These are phyloP conservation scores for Linnemannia schmuckeri DNA, from an alignment of 192 early-diverging fungal species.

Conservation along the genomic window DNA sequence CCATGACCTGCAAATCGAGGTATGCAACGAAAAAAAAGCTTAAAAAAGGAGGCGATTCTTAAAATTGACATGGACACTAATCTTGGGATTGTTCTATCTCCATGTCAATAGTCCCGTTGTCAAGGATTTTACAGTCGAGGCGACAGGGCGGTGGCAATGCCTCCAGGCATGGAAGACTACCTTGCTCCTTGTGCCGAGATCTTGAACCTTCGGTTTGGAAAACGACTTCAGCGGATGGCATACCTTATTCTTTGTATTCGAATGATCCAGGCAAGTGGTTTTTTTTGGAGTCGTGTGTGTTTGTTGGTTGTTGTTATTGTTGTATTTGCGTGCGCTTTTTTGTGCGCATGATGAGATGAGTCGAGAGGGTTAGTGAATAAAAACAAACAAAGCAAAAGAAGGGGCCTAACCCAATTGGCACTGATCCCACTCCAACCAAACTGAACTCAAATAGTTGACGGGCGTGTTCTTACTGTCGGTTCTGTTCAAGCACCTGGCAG, in stretches of 20 bases:
- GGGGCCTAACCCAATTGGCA: background rate
- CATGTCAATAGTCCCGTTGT: slow-evolving; percentile 26
- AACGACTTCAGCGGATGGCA: slow-evolving; percentile 27
- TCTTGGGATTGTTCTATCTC: too few species aligned
- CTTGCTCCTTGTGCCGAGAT: slow-evolving; percentile 32
- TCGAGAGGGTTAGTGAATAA: background rate
- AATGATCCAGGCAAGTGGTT: slow-evolving; percentile 31
- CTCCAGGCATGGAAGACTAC: background rate
- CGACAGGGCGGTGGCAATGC: slow-evolving; percentile 10
- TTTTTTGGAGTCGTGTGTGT: background rate
- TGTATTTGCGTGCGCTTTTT: background rate
- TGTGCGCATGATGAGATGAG: background rate
- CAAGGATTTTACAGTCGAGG: slow-evolving; percentile 33
- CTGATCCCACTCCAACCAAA: background rate
- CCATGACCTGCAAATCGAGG: slow-evolving; percentile 44
- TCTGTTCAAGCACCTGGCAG: slow-evolving; percentile 41
- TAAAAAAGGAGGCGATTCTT: background rate
- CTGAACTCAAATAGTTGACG: slow-evolving; percentile 19
- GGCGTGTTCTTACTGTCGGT: slow-evolving; percentile 43
- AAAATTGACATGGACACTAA: background rate
- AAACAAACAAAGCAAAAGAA: background rate
- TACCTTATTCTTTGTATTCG: slow-evolving; percentile 34
- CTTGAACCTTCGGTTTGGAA: slow-evolving; percentile 27
- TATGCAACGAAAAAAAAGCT: background rate
- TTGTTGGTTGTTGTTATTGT: too few species aligned